phyloP scores from a whole-genome alignment of 2,329 filamentous ascomycete species.

The Pseudogymnoascus sp. region DNA sequence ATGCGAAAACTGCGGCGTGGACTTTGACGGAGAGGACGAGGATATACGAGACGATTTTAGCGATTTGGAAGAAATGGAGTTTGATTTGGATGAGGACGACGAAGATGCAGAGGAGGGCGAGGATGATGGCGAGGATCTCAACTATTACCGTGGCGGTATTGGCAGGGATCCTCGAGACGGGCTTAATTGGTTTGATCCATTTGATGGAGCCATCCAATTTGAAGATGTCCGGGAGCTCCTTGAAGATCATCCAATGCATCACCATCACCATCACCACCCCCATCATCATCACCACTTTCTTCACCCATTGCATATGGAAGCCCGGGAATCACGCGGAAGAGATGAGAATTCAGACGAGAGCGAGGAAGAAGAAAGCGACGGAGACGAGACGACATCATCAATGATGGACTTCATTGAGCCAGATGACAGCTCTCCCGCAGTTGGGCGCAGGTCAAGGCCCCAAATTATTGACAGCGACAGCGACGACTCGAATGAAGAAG shows the following conservation, averaged over 20 bases:
- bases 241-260: slow-evolving; percentile 1
- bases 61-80: slow-evolving; percentile 36
- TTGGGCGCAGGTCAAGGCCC: slow-evolving; percentile 6
- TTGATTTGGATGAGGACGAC: slow-evolving; percentile 28
- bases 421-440: not conserved
- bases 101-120: slow-evolving; percentile 14
- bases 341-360: slow-evolving; percentile 18
- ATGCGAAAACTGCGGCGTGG: slow-evolving; percentile 49
- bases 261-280: slow-evolving; percentile 13
- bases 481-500: slow-evolving; percentile 15
- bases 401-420: slow-evolving; percentile 13
- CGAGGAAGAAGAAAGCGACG: slow-evolving; percentile 10
- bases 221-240: not conserved
- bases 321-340: not conserved
- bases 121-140: not conserved
- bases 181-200: not conserved
- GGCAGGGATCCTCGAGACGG: not conserved
- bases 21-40: slow-evolving; percentile 36
- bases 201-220: not conserved
- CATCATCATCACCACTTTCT: not conserved
- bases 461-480: slow-evolving; percentile 13
- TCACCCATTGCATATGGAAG: not conserved
- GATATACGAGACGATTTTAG: slow-evolving; percentile 36
- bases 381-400: slow-evolving; percentile 13
- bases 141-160: not conserved